Evolutionary conservation across 148 eudicot genomes (phyloP).

Genomic region (Rhododendron ferrugineum): DNA sequence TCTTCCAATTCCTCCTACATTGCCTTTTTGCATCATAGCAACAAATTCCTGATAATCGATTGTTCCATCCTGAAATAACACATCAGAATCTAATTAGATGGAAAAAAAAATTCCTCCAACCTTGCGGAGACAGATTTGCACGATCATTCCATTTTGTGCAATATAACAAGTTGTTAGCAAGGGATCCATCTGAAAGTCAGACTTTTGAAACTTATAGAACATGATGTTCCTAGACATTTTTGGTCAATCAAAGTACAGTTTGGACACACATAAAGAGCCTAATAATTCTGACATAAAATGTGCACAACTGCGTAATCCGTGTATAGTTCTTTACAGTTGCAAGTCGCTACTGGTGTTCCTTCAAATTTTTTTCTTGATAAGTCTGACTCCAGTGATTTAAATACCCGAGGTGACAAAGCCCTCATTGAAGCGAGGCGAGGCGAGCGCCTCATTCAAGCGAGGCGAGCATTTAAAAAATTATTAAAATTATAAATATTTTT

Average conservation of each 20-base stretch:
- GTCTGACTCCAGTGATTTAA: no score
- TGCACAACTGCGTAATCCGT: neutral
- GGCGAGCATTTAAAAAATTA: no score
- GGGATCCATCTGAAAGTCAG: neutral
- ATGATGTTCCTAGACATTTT: neutral
- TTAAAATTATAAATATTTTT: no score
- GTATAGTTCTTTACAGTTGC: neutral
- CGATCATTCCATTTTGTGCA: neutral
- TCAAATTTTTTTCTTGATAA: neutral
- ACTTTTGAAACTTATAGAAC: neutral
- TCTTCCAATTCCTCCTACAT: constrained; percentile 77
- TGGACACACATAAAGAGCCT: neutral
- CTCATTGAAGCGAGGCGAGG: no score
- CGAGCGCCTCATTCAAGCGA: no score
- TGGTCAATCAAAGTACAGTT: neutral
- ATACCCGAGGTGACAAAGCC: no score
- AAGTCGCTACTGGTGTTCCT: neutral
- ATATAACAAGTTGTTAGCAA: neutral
- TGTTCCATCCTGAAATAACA: constrained; percentile 67
- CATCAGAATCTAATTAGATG: neutral
- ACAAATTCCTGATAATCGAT: constrained; percentile 96
- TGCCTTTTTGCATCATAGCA: constrained; percentile 96
- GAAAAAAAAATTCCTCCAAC: neutral
- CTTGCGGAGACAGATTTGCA: neutral
- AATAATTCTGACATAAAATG: neutral